These are phyloP conservation scores for Nitzschia sp. DNA, from an alignment of 108 stramenopile genomes.

Conservation along the genomic window DNA sequence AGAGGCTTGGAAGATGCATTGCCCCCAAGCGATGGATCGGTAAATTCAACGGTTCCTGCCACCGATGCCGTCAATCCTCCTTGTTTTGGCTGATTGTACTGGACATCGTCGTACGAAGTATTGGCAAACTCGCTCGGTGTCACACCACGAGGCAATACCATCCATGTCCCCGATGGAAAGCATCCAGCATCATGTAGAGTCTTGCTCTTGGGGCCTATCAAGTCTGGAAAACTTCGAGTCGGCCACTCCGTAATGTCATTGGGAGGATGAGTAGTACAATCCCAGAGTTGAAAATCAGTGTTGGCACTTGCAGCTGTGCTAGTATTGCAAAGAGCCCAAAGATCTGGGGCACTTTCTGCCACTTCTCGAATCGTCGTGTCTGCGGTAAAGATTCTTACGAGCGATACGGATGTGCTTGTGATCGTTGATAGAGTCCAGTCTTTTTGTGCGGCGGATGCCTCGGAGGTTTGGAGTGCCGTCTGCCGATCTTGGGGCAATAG, in stretches of 20 bases:
- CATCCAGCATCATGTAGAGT: conserved; percentile 72
- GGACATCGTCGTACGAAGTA: conserved; percentile 14
- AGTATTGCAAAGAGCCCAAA: conserved; percentile 10
- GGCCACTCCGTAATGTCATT: conserved; percentile 58
- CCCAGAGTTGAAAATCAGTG: conserved; percentile 34
- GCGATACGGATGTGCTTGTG: conserved; percentile 6
- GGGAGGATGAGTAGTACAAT: conserved; percentile 61
- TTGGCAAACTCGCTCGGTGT: conserved; percentile 7
- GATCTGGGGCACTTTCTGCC: conserved; percentile 4
- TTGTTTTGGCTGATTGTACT: conserved; percentile 41
- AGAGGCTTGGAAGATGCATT: conserved; percentile 32
- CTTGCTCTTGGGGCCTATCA: conserved; percentile 55
- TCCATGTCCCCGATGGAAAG: conserved; percentile 73
- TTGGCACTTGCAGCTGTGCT: not conserved
- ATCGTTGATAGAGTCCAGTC: not conserved
- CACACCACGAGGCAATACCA: conserved; percentile 40
- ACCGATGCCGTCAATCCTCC: not conserved
- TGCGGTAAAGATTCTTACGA: conserved; percentile 24
- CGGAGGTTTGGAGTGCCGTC: not conserved
- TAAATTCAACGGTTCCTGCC: conserved; percentile 17
- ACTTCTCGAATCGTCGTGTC: conserved; percentile 57
- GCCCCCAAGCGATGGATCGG: conserved; percentile 10
- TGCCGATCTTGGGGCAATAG: conserved; percentile 8
- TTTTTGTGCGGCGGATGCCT: no score
- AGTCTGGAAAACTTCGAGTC: conserved; percentile 25